These are phyloP conservation scores for Plantago ovata DNA, from an alignment of 257 asterid genomes.

Conservation along the genomic window DNA sequence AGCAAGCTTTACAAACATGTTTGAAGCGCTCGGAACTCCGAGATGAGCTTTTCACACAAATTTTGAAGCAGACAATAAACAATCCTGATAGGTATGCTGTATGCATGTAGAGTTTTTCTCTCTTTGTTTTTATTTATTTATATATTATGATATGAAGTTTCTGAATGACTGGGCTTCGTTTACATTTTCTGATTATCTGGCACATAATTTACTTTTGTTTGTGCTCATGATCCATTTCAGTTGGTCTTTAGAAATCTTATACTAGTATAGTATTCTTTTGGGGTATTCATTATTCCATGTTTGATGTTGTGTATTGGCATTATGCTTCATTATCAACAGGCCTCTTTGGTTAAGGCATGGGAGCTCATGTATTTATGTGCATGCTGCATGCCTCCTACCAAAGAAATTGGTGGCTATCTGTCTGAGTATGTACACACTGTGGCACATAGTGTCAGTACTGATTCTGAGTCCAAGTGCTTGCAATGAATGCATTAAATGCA, in stretches of 20 bases:
- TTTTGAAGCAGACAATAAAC: conserved; percentile 90
- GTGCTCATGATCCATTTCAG: too few relatives aligned
- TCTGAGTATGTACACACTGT: conserved; percentile 77
- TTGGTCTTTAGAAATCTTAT: too few relatives aligned
- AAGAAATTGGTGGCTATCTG: conserved; percentile 89
- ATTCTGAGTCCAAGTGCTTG: conserved; percentile 84
- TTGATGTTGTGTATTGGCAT: conserved; percentile 21
- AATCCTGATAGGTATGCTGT: conserved; percentile 75
- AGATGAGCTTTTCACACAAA: conserved; percentile 89
- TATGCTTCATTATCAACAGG: conserved; percentile 41
- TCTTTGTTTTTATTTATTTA: conserved; percentile 14
- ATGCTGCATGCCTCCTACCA: conserved; percentile 98
- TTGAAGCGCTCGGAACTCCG: conserved; percentile 93
- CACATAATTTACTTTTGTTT: too few relatives aligned
- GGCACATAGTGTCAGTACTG: conserved; percentile 59
- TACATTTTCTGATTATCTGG: background rate
- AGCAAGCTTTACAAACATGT: conserved; percentile 82
- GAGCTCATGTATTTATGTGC: conserved; percentile 92
- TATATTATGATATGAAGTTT: background rate
- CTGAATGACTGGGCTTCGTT: background rate
- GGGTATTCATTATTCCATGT: conserved; percentile 3
- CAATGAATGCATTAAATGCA: conserved; percentile 79
- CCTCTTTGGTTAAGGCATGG: conserved; percentile 78
- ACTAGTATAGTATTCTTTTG: background rate
- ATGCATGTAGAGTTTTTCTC: too few relatives aligned